Conservation (phyloP, 306 rosid genomes). For the Corylus americana region DNA sequence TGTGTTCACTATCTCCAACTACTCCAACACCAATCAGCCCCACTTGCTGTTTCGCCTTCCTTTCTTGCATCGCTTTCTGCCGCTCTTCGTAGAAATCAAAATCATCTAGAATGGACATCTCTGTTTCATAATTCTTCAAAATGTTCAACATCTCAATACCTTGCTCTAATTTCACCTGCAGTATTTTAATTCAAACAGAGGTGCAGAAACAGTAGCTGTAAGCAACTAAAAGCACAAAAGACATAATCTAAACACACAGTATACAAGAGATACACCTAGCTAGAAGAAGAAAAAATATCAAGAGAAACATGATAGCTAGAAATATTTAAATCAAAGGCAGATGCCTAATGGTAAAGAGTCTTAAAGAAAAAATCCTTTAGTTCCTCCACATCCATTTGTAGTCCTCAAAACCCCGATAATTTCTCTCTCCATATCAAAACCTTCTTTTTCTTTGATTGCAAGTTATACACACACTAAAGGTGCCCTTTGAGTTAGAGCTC, state of each 20-base stretch:
- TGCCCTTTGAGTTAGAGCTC: background rate
- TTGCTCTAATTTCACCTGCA: slow-evolving; percentile 74
- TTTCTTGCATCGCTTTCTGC: slow-evolving; percentile 82
- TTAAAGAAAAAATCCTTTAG: no score
- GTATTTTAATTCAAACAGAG: slow-evolving; percentile 21
- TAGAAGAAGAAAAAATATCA: no score
- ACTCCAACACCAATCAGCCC: slow-evolving; percentile 49
- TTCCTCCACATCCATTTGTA: no score
- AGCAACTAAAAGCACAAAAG: background rate
- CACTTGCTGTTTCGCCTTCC: slow-evolving; percentile 72
- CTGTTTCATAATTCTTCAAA: slow-evolving; percentile 72
- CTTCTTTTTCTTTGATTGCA: background rate
- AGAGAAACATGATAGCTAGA: no score
- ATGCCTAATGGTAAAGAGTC: no score
- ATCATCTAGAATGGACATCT: slow-evolving; percentile 75
- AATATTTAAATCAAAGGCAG: no score
- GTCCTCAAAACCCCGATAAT: no score
- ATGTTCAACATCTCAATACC: slow-evolving; percentile 77
- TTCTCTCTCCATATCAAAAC: background rate
- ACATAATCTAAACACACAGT: no score
- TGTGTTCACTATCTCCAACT: slow-evolving; percentile 61
- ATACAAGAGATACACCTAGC: no score
- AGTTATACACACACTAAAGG: background rate
- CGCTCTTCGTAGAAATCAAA: slow-evolving; percentile 83
- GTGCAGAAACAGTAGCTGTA: slow-evolving; percentile 12